These are phyloP conservation scores for Psophocarpus tetragonolobus DNA, from an alignment of 306 rosid genomes.

Conservation along the genomic window DNA sequence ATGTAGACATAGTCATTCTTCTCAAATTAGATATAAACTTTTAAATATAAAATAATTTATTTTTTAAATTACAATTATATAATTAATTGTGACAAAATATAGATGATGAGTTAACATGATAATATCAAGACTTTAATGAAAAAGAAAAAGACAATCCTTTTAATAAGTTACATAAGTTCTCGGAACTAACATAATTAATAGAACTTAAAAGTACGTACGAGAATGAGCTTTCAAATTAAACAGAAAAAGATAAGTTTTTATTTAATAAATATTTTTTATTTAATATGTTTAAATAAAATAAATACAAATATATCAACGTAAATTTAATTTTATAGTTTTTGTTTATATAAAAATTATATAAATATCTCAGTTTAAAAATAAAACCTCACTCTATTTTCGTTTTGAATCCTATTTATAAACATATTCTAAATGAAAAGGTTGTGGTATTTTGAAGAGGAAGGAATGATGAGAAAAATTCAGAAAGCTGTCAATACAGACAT, in stretches of 20 bases:
- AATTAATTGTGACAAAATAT: not conserved
- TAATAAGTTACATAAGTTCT: not conserved
- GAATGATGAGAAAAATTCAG: not conserved
- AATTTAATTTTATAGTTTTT: not conserved
- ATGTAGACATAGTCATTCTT: too few relatives aligned
- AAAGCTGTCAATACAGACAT: not conserved
- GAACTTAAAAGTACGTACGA: not conserved
- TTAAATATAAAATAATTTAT: not conserved
- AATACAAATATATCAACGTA: not conserved
- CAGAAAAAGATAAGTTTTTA: not conserved
- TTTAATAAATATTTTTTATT: not conserved
- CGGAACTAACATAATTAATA: not conserved
- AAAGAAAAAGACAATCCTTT: not conserved
- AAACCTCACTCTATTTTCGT: not conserved
- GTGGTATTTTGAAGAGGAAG: not conserved
- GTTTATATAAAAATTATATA: not conserved
- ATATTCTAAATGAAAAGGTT: not conserved
- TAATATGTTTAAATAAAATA: not conserved
- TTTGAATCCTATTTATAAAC: not conserved
- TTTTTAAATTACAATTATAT: not conserved
- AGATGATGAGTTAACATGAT: not conserved
- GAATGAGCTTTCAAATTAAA: not conserved
- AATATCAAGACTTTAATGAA: not conserved
- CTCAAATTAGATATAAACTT: not conserved
- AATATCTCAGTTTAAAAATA: not conserved